Base-by-base conservation (phyloP, 495 filamentous ascomycete genomes). In the Polyplosphaeria fusca region DNA sequence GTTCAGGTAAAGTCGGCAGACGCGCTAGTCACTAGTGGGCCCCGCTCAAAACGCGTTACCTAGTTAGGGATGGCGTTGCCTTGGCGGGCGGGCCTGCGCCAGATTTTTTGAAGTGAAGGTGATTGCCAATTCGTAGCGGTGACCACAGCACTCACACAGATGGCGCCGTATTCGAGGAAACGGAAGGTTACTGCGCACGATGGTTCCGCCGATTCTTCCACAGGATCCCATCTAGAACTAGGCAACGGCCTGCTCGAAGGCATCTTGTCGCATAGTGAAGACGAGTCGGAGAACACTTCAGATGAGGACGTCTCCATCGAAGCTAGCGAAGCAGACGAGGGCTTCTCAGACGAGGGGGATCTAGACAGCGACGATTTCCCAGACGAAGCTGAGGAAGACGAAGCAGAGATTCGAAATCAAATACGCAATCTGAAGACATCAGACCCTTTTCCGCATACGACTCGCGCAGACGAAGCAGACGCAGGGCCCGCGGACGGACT, bases 161-260 rank as follows among this genome's bases (percentile, higher is more conserved):
- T 65, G 62, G 56, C 57, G n/a, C 47, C 30, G 22, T 55, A 46
- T 41, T 52, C 62, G 32, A 24, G 54, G 32, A 66, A 66, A 41
- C 24, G 63, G 16, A 66, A 66, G 50, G 48, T 51, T 11, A 45
- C 55, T 20, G 40, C 54, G 5, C 58, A 54, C 11, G 63, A 58
- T 3, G n/a, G 27, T 19, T 44, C 63, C 1, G 18, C 25, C 18
- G 30, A 59, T 11, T 55, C 47, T 37, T 38, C 4, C 7, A 48
- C 52, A 19, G 63, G 60, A 18, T 85, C 86, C 5, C n/a, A n/a
- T n/a, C n/a, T n/a, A n/a, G 87, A 89, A 52, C 77, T 91, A 64
- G 78, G 76, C 48, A 73, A 75, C 27, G 79, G 78, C 0, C 73
- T 86, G 26, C 69, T 89, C 7, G 80, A 88, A 51, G 86, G 84